These are phyloP conservation scores for Boletus patriciae DNA, from an alignment of 768 basidiomycete genomes.

Conservation along the genomic window DNA sequence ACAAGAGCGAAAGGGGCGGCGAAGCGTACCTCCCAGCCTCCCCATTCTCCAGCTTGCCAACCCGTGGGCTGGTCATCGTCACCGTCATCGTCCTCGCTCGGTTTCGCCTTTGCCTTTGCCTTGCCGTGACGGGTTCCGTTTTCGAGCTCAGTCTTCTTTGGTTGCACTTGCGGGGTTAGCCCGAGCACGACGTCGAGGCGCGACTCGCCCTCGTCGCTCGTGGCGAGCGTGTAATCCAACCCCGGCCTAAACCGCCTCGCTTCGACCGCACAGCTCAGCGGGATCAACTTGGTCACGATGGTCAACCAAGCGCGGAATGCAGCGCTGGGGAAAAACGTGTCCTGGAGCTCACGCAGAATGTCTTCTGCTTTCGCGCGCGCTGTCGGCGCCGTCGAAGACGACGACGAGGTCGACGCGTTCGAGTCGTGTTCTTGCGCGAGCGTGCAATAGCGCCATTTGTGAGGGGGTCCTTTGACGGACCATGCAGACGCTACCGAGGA, in stretches of 20 bases:
- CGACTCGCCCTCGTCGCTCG: conserved; percentile 78
- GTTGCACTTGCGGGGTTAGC: conserved; percentile 64
- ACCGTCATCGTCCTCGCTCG: conserved; percentile 22
- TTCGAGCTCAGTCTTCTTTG: conserved; percentile 13
- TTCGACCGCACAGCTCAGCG: conserved; percentile 70
- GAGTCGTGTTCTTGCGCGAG: conserved; percentile 35
- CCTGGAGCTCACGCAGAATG: conserved; percentile 51
- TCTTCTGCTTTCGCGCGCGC: conserved; percentile 20
- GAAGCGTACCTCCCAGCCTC: conserved; percentile 85
- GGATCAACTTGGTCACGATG: conserved; percentile 68
- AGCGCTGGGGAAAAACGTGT: conserved; percentile 70
- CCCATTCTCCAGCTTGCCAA: conserved; percentile 78
- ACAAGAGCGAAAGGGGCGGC: neutral
- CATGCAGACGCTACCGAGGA: conserved; percentile 52
- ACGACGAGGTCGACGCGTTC: neutral
- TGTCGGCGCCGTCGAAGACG: neutral
- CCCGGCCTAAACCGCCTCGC: conserved; percentile 90
- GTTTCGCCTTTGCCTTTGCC: conserved; percentile 31
- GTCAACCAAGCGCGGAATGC: conserved; percentile 94
- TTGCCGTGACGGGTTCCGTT: conserved; percentile 24
- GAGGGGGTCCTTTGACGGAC: conserved; percentile 82
- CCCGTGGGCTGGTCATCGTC: conserved; percentile 39
- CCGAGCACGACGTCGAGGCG: conserved; percentile 85
- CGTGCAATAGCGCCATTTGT: conserved; percentile 90
- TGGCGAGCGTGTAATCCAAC: conserved; percentile 92